Conservation (phyloP, 2,329 filamentous ascomycete species). For the Aphanoascus verrucosus region DNA sequence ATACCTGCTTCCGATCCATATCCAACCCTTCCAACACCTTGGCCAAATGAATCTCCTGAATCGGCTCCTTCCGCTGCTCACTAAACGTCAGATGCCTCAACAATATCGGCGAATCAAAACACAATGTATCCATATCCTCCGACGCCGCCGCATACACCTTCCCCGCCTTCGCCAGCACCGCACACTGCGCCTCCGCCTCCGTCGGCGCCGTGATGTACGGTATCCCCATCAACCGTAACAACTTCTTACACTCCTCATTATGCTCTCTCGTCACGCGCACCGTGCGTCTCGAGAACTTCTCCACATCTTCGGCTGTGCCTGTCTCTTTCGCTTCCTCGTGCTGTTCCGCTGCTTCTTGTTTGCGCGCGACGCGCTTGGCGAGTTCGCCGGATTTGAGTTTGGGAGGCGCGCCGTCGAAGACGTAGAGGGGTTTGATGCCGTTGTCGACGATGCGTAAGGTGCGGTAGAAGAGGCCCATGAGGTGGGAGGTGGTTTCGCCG, state of each 20-base stretch:
- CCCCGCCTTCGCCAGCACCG: constrained; percentile 72
- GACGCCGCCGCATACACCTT: constrained; percentile 96
- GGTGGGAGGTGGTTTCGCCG: constrained; percentile 91
- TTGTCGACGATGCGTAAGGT: constrained; percentile 97
- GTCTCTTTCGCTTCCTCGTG: constrained; percentile 95
- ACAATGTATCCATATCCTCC: constrained; percentile 98
- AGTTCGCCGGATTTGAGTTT: constrained; percentile 97
- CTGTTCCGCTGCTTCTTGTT: constrained; percentile 78
- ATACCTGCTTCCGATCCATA: constrained; percentile 78
- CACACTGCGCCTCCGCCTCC: constrained; percentile 94
- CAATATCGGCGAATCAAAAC: constrained; percentile 84
- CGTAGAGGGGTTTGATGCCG: constrained; percentile 95
- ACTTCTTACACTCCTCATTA: constrained; percentile 82
- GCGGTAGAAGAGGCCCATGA: constrained; percentile 99
- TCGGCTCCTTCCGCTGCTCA: constrained; percentile 93
- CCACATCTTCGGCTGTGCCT: constrained; percentile 91
- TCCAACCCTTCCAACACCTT: constrained; percentile 74
- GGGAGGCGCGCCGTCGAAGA: constrained; percentile 92
- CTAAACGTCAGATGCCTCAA: constrained; percentile 91
- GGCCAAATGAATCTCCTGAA: constrained; percentile 84
- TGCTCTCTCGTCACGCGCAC: constrained; percentile 94
- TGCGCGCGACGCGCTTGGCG: constrained; percentile 90
- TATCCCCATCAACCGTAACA: constrained; percentile 91
- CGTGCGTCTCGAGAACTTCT: constrained; percentile 90
- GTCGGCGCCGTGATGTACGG: constrained; percentile 92